Evolutionary conservation across 139 green algal genomes (phyloP).

Genomic region (Micromonas commoda): DNA sequence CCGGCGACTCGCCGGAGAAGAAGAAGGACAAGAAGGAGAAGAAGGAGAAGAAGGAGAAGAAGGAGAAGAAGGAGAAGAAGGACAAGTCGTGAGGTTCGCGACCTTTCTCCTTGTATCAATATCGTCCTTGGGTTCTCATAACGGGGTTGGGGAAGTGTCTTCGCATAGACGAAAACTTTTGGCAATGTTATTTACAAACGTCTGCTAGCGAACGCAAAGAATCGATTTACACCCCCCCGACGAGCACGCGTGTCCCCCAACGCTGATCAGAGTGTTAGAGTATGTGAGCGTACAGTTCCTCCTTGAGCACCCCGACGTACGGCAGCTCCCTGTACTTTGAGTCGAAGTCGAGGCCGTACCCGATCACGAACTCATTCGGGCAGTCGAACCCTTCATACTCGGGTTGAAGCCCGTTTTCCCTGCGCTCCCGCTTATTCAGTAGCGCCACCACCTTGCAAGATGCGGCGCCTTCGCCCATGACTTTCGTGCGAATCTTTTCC

Average conservation of each 20-base stretch:
- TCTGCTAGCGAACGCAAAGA: too few species aligned
- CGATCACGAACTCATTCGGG: conserved; percentile 83
- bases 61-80: conserved; percentile 49
- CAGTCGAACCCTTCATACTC: conserved; percentile 46
- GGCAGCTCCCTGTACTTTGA: conserved; percentile 66
- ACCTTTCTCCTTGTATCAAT: too few species aligned
- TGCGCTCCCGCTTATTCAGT: neutral
- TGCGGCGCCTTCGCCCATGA: neutral
- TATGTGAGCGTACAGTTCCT: neutral
- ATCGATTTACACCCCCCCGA: too few species aligned
- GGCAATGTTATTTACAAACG: too few species aligned
- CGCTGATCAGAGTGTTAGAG: too few species aligned
- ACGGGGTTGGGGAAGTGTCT: too few species aligned
- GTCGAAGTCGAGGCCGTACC: conserved; percentile 86
- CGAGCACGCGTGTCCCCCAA: too few species aligned
- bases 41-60: conserved; percentile 46
- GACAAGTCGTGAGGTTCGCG: conserved; percentile 30
- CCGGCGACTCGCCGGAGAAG: conserved; percentile 31
- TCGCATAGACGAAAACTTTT: too few species aligned
- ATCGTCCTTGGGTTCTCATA: too few species aligned
- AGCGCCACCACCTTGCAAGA: neutral
- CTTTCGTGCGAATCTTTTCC: neutral
- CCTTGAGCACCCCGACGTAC: conserved; percentile 69
- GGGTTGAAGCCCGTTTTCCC: neutral
- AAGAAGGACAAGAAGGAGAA: conserved; percentile 46